phyloP scores from a whole-genome alignment of 2,329 filamentous ascomycete genomes.

The Stachybotrys chlorohalonatus region DNA sequence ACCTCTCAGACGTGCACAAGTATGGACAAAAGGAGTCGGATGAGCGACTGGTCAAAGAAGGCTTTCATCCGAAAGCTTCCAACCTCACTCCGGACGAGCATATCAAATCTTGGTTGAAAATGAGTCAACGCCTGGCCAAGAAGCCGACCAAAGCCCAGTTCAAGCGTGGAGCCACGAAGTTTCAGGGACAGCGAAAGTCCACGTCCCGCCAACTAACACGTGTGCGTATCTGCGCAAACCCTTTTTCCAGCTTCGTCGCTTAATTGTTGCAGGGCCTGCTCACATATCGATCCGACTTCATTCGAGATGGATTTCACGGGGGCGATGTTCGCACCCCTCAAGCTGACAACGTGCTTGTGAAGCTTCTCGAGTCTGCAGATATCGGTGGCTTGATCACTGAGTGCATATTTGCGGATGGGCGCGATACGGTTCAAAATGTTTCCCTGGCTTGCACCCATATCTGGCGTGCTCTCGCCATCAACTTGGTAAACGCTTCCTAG shows the following conservation, averaged over 20 bases:
- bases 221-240: neutral
- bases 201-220: neutral
- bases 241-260: neutral
- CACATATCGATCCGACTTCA: slow-evolving; percentile 5
- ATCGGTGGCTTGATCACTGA: slow-evolving; percentile 9
- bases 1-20: neutral
- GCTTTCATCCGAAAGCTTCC: neutral
- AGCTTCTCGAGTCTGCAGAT: slow-evolving; percentile 3
- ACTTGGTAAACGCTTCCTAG: slow-evolving; percentile 10
- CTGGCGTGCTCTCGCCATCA: slow-evolving; percentile 13
- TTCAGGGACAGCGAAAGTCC: neutral
- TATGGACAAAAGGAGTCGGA: neutral
- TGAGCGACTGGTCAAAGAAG: neutral
- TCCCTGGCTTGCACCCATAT: slow-evolving; percentile 10
- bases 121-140: neutral
- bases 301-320: neutral
- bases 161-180: neutral
- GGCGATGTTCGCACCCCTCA: neutral
- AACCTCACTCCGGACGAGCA: neutral
- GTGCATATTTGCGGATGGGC: slow-evolving; percentile 12
- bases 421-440: slow-evolving; percentile 10
- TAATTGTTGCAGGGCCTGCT: neutral
- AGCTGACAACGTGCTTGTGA: slow-evolving; percentile 1
- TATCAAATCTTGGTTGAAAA: neutral
- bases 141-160: neutral